phyloP scores from a whole-genome alignment of 306 rosid species.

The Acmispon strigosus region DNA sequence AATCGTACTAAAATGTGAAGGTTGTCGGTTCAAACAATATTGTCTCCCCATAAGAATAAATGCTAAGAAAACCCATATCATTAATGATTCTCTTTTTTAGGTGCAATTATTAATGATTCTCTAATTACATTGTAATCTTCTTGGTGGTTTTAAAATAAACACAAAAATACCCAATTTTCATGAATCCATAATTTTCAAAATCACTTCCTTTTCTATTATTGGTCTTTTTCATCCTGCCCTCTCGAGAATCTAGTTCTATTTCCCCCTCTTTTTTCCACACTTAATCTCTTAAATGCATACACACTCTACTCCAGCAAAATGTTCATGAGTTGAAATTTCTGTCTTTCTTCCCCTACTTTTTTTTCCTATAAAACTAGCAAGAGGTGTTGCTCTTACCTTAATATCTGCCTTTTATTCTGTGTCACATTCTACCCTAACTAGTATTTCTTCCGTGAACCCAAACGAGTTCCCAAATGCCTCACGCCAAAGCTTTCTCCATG shows the following conservation, averaged over 20 bases:
- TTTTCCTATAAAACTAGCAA: neutral
- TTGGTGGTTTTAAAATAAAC: neutral
- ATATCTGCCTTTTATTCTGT: neutral
- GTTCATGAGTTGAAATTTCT: neutral
- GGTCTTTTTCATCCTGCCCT: neutral
- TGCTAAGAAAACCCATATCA: too few species aligned
- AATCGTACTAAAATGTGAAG: too few species aligned
- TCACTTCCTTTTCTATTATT: neutral
- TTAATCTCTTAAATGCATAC: neutral
- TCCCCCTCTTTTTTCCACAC: neutral
- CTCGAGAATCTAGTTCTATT: neutral
- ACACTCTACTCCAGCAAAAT: neutral
- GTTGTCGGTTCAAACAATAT: too few species aligned
- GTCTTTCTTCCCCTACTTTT: neutral
- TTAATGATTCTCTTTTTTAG: too few species aligned
- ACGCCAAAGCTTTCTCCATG: constrained; percentile 10
- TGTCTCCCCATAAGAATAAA: too few species aligned
- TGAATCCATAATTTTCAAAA: neutral
- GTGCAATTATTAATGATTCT: too few species aligned
- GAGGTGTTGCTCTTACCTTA: neutral
- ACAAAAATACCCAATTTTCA: neutral
- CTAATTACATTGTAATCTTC: neutral
- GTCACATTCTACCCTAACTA: constrained; percentile 2
- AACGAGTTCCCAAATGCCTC: constrained; percentile 16
- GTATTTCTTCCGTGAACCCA: neutral